These are phyloP conservation scores for Phytophthora quininea DNA, from an alignment of 352 stramenopile species.

Conservation along the genomic window DNA sequence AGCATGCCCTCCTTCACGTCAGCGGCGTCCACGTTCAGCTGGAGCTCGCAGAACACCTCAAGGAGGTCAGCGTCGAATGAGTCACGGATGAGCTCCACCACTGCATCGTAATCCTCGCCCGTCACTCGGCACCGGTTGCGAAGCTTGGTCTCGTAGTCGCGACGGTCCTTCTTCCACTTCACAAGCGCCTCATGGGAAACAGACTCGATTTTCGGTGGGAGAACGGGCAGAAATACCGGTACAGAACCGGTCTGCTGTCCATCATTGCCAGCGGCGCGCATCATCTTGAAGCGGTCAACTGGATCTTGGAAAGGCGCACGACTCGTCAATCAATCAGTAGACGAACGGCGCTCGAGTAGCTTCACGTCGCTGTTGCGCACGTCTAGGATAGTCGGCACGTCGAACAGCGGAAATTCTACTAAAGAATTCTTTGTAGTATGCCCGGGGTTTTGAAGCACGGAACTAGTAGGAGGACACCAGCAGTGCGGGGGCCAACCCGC, in stretches of 20 bases:
- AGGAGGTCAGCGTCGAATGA: background rate
- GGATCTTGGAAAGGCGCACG: background rate
- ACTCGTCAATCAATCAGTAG: background rate
- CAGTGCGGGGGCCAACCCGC: too few relatives aligned
- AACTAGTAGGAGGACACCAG: too few relatives aligned
- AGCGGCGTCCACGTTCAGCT: background rate
- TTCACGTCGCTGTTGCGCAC: background rate
- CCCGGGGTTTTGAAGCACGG: too few relatives aligned
- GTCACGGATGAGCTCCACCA: background rate
- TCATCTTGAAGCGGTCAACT: background rate
- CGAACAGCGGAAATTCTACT: background rate
- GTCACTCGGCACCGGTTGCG: background rate
- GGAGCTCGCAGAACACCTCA: background rate
- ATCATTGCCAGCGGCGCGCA: background rate
- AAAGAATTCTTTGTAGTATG: constrained; percentile 1
- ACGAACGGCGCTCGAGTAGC: background rate
- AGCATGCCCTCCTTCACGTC: background rate
- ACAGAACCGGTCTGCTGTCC: background rate
- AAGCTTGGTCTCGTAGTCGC: background rate
- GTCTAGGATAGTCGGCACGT: background rate
- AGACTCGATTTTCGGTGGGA: background rate
- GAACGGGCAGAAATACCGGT: background rate
- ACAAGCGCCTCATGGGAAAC: background rate
- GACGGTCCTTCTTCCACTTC: background rate
- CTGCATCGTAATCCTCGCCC: background rate